Evolutionary conservation across 2,329 filamentous ascomycete genomes (phyloP).

Genomic region (Zymoseptoria pseudotritici): DNA sequence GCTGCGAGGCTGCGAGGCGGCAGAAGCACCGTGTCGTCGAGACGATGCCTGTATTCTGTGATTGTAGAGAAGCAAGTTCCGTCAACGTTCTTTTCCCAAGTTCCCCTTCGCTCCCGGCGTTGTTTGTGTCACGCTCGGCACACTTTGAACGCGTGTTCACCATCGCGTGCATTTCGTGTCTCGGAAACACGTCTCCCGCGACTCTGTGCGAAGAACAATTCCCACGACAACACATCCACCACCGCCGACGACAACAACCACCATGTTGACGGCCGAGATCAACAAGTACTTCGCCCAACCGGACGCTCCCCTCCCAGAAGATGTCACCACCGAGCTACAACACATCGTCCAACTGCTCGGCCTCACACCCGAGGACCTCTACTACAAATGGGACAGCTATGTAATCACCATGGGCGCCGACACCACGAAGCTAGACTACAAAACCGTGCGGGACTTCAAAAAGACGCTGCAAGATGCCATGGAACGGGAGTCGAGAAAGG

Average conservation of each 20-base stretch:
- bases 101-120: background rate
- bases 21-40: no score
- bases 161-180: background rate
- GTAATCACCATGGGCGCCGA: constrained; percentile 88
- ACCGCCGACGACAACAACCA: background rate
- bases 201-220: background rate
- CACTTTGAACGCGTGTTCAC: background rate
- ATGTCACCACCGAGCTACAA: constrained; percentile 72
- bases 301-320: constrained; percentile 54
- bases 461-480: constrained; percentile 77
- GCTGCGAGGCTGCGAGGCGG: no score
- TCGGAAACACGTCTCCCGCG: background rate
- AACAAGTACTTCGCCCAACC: constrained; percentile 52
- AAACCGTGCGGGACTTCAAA: constrained; percentile 70
- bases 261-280: constrained; percentile 47
- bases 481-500: constrained; percentile 67
- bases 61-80: no score
- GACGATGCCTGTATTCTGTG: no score
- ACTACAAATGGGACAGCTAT: constrained; percentile 99
- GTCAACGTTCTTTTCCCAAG: no score
- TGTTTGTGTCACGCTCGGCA: background rate
- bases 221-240: background rate
- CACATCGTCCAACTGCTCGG: constrained; percentile 81
- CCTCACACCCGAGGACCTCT: constrained; percentile 76
- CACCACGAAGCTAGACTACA: constrained; percentile 62